Conservation (phyloP, 768 basidiomycete species). For the Bullera alba region DNA sequence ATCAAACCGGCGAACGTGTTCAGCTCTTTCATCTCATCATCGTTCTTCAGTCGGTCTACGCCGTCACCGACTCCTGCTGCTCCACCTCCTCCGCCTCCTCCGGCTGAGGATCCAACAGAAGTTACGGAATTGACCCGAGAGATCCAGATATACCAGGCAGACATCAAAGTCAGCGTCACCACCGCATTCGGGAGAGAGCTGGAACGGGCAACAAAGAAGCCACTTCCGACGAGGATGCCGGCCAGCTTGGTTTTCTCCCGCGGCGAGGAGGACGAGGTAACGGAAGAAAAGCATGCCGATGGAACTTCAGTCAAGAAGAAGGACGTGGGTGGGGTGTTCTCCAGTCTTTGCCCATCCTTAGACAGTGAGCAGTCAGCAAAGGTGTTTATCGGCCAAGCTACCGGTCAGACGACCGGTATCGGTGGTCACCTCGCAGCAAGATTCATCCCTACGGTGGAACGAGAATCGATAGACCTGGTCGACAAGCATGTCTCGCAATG, state of each 20-base stretch:
- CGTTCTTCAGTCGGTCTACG: conserved; percentile 31
- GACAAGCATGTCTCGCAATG: conserved; percentile 58
- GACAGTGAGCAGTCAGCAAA: conserved; percentile 60
- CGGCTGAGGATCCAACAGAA: conserved; percentile 38
- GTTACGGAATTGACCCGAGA: conserved; percentile 29
- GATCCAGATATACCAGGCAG: conserved; percentile 43
- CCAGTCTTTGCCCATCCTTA: conserved; percentile 76
- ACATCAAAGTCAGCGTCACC: conserved; percentile 43
- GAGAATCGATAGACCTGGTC: conserved; percentile 86
- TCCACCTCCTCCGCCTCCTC: conserved; percentile 31
- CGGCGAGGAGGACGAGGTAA: conserved; percentile 25
- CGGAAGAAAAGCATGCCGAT: conserved; percentile 55
- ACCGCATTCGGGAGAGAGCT: conserved; percentile 54
- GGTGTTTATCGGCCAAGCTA: conserved; percentile 89
- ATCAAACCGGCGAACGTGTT: conserved; percentile 30
- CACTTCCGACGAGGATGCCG: conserved; percentile 66
- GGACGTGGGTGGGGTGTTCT: conserved; percentile 71
- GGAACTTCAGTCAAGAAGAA: conserved; percentile 56
- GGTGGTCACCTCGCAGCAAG: conserved; percentile 66
- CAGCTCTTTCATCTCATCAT: conserved; percentile 36
- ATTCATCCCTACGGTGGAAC: conserved; percentile 92
- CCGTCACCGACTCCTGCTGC: conserved; percentile 18
- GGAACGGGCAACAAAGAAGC: conserved; percentile 88
- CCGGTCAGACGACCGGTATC: conserved; percentile 81
- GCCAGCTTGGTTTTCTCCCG: conserved; percentile 71